Evolutionary conservation across 2,329 filamentous ascomycete genomes (phyloP).

Genomic region (Geosmithia morbida): DNA sequence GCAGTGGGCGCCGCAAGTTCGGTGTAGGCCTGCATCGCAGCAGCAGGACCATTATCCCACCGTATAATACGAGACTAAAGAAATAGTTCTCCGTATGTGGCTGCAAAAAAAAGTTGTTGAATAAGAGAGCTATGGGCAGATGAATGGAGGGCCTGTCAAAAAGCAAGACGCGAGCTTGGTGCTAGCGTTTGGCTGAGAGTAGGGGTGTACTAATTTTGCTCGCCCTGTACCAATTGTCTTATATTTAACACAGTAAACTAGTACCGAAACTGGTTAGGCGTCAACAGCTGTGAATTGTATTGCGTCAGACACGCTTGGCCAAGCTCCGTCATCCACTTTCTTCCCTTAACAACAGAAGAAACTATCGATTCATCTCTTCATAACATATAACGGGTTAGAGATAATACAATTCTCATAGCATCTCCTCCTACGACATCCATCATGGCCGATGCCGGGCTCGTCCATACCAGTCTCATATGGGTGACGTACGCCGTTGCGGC

Average conservation of each 20-base stretch:
- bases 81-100: not conserved
- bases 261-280: not conserved
- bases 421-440: conserved; percentile 2
- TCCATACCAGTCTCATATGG: conserved; percentile 90
- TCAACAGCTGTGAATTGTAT: not conserved
- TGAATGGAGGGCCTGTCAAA: not conserved
- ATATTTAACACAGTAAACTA: not conserved
- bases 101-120: not conserved
- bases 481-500: conserved; percentile 79
- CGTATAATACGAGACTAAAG: not conserved
- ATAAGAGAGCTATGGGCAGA: not conserved
- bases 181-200: too few species aligned
- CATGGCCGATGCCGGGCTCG: conserved; percentile 39
- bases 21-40: conserved; percentile 86
- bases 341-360: not conserved
- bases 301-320: not conserved
- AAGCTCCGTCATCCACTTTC: not conserved
- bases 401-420: not conserved
- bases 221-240: not conserved
- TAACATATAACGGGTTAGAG: not conserved
- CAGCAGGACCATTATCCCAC: conserved; percentile 19
- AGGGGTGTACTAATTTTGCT: too few species aligned
- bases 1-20: conserved; percentile 90
- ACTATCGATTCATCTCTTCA: not conserved
- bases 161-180: not conserved